Evolutionary conservation across 2,329 filamentous ascomycete species (phyloP).

Genomic region (Colletotrichum lindemuthianum): DNA sequence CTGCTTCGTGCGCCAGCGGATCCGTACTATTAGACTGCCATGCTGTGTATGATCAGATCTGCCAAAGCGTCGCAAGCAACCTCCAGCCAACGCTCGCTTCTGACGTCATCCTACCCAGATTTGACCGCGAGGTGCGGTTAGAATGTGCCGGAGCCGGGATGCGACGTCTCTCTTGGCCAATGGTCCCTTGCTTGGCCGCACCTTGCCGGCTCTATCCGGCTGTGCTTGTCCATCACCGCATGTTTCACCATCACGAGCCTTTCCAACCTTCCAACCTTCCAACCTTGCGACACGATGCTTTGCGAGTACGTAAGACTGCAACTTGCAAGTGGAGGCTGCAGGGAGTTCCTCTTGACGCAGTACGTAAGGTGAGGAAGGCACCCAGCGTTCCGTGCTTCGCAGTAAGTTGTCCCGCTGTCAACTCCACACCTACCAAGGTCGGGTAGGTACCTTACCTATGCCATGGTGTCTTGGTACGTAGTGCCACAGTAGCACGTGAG

Average conservation of each 20-base stretch:
- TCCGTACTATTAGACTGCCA: too few relatives aligned
- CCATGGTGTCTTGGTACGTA: too few relatives aligned
- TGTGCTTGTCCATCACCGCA: slow-evolving; percentile 7
- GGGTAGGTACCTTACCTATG: too few relatives aligned
- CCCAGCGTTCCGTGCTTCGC: too few relatives aligned
- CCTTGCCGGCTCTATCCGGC: slow-evolving; percentile 18
- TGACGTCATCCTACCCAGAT: slow-evolving; percentile 29
- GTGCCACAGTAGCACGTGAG: too few relatives aligned
- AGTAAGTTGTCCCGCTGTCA: too few relatives aligned
- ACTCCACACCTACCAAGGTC: too few relatives aligned
- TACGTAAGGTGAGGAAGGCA: slow-evolving; percentile 5
- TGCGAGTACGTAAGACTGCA: not conserved
- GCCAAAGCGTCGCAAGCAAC: slow-evolving; percentile 34
- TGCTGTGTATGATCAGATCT: slow-evolving; percentile 3
- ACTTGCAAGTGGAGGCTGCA: too few relatives aligned
- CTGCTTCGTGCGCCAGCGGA: too few relatives aligned
- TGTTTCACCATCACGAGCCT: slow-evolving; percentile 34
- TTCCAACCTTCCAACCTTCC: slow-evolving; percentile 19
- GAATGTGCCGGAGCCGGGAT: slow-evolving; percentile 27
- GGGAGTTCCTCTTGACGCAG: not conserved
- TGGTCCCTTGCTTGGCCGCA: slow-evolving; percentile 20
- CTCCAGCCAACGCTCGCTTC: not conserved
- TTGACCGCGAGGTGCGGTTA: slow-evolving; percentile 23
- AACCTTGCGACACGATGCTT: not conserved
- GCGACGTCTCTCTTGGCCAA: slow-evolving; percentile 1